Base-by-base conservation (phyloP, 1,284 basidiomycete genomes). In the Ganoderma resinaceum region DNA sequence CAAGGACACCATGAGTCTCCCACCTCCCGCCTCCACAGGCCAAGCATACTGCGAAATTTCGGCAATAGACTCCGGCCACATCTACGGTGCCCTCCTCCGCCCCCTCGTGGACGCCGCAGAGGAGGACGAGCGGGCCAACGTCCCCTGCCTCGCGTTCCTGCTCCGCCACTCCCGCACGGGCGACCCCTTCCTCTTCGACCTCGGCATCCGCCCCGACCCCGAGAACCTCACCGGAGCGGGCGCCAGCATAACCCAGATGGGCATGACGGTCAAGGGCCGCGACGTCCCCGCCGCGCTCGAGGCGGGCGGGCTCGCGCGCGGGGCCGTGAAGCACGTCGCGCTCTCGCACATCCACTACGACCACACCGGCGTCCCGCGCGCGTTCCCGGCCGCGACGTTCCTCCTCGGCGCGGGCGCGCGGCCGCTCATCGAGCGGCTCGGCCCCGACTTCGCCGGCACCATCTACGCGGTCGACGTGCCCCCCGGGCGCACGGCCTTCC, bases 121-220 rank as follows among this genome's bases (percentile, higher is more conserved):
- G 16, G 53, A 52, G 29, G 74, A 78, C 35, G 78, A 78, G 18
- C 37, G 53, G 6, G n/a, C n/a, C n/a, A 35, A 57, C 42, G 31
- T 66, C 40, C 87, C 85, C 7, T 82, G 84, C 5, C 80, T 88
- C 53, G 78, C 82, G 3, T 88, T 87, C 75, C 80, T 83, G 42
- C 76, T 89, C 49, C 79, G 79, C 7, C 85, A 88, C 68, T 83
- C 84, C 14, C 71, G 70, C 16, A 81, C 78, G 20, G 74, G 77
- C 6, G 75, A 68, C 16, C 60, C 66, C 0, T 73, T 87, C 62
- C 73, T 88, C 6, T 87, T 89, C 68, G 87, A 88, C 69, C 80
- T 89, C 14, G 86, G 87, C 16, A 80, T 84, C 26, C 81, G 85
- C 31, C 81, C 81, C 40, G 83, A 88, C 73, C 76, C 80, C 74